These are phyloP conservation scores for Fusarium drepaniforme DNA, from an alignment of 2,329 filamentous ascomycete genomes.

Conservation along the genomic window DNA sequence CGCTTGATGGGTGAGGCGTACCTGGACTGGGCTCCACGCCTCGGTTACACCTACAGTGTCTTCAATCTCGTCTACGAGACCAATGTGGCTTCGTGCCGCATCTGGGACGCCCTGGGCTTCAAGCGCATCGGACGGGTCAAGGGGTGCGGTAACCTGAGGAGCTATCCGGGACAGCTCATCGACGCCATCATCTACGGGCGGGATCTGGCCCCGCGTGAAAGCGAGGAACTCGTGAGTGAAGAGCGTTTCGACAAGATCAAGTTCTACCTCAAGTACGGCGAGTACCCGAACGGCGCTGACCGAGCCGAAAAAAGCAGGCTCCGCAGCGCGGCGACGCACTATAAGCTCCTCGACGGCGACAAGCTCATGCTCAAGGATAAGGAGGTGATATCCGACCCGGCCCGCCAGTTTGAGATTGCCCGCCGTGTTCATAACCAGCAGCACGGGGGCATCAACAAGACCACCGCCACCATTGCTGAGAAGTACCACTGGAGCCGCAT, in stretches of 20 bases:
- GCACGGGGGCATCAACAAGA: conserved; percentile 98
- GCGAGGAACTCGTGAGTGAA: conserved; percentile 89
- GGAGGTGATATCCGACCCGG: conserved; percentile 92
- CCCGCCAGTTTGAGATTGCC: conserved; percentile 91
- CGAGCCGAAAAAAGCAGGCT: conserved; percentile 95
- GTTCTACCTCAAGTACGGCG: conserved; percentile 94
- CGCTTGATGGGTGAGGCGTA: conserved; percentile 82
- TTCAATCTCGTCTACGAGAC: conserved; percentile 97
- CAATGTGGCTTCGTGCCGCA: conserved; percentile 88
- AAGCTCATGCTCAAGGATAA: conserved; percentile 98
- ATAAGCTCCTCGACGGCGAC: conserved; percentile 83
- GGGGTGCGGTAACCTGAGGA: conserved; percentile 76
- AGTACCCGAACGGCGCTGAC: conserved; percentile 94
- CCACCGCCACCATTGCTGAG: conserved; percentile 92
- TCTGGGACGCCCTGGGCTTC: conserved; percentile 94
- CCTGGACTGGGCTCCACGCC: conserved; percentile 82
- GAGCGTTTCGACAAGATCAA: conserved; percentile 99
- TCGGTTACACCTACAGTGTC: conserved; percentile 90
- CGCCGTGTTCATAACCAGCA: conserved; percentile 78
- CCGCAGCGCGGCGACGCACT: conserved; percentile 93
- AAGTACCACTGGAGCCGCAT: conserved; percentile 98
- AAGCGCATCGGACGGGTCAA: conserved; percentile 90
- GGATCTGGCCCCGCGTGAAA: conserved; percentile 68
- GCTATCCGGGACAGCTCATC: conserved; percentile 75
- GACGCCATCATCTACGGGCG: conserved; percentile 85